Evolutionary conservation across 495 filamentous ascomycete species (phyloP), one percentile per base, ranked within the genome.

Genomic region (Xylaria bambusicola): DNA sequence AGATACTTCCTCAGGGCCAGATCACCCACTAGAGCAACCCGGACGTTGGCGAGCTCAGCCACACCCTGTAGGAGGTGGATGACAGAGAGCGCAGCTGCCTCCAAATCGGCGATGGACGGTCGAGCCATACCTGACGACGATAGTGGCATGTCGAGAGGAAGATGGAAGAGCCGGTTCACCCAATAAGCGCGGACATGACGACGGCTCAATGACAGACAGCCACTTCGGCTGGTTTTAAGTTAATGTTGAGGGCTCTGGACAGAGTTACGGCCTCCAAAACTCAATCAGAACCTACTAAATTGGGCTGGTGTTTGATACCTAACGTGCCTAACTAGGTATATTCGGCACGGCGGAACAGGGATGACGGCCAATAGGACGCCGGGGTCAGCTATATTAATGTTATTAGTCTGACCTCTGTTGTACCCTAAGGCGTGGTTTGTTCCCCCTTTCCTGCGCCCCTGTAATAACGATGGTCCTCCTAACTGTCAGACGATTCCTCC

Each of bases 261-360:
- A 5, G 42, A n/a, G 42, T 3, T n/a, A 23, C 42, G 31, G 10
- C 8, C 17, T 46, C 31, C 24, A 15, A 52, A 52, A 33, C 2
- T 31, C 27, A 35, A 17, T 27, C 15, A 21, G 9, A 50, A 24
- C 31, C 55, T 58, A 42, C 48, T 51, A 33, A 33, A 42, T 40
- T 51, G 46, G 56, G 56, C 36, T 18, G 49, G 47, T 18, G 49
- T 52, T 60, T 52, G 57, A 17, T 60, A 60, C 57, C 57, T 60
- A 38, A 60, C 41, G 49, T 6, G 41, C 57, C 57, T 38, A 53
- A 60, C 57, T 60, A 53, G 57, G 57, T 31, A 52, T 46, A 52
- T 45, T 52, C 49, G 41, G 41, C 41, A 51, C 40, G 26, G 13
- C 38, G 26, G 53, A 46, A 60, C 57, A 29, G 31, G 57, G 57